A percentile compares a stretch with the other conserved stretches of the same genome.
Conservation (phyloP, 2,329 filamentous ascomycete genomes). For the Knufia fluminis region DNA sequence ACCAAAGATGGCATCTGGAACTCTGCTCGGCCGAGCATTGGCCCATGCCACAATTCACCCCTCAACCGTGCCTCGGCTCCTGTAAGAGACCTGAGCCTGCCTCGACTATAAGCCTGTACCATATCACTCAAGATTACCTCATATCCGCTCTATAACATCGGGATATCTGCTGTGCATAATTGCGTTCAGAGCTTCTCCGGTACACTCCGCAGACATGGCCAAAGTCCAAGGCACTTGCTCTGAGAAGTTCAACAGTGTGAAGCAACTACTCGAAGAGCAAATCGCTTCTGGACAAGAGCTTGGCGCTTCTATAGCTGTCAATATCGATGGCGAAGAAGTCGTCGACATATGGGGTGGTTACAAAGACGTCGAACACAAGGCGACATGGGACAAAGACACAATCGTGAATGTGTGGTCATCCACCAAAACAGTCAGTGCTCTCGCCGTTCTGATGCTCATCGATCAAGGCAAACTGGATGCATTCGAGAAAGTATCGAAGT, state of each 20-base stretch:
- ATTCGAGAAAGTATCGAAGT: slow-evolving; percentile 31
- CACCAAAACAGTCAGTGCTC: slow-evolving; percentile 32
- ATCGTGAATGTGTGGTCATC: slow-evolving; percentile 34
- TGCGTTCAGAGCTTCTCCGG: too few relatives aligned
- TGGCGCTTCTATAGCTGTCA: slow-evolving; percentile 3
- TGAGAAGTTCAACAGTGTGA: slow-evolving; percentile 26
- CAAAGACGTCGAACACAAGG: not conserved
- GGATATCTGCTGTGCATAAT: too few relatives aligned
- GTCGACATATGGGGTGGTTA: slow-evolving; percentile 10
- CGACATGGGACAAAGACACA: slow-evolving; percentile 26
- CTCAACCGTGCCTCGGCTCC: too few relatives aligned
- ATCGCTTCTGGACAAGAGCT: slow-evolving; percentile 24
- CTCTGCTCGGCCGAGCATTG: too few relatives aligned
- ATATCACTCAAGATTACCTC: too few relatives aligned
- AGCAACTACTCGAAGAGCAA: slow-evolving; percentile 18
- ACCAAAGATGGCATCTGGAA: too few relatives aligned
- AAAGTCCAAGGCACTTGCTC: slow-evolving; percentile 31
- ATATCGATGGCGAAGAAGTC: slow-evolving; percentile 8
- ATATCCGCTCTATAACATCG: too few relatives aligned
- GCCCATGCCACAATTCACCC: too few relatives aligned
- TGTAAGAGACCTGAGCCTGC: too few relatives aligned
- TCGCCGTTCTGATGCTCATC: slow-evolving; percentile 33
- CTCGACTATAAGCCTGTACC: too few relatives aligned
- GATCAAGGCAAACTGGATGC: slow-evolving; percentile 32
- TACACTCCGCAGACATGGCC: too few relatives aligned